A percentile compares a stretch with the other conserved stretches of the same genome.
Evolutionary conservation across 306 rosid species (phyloP).

Genomic region (Neltuma alba): DNA sequence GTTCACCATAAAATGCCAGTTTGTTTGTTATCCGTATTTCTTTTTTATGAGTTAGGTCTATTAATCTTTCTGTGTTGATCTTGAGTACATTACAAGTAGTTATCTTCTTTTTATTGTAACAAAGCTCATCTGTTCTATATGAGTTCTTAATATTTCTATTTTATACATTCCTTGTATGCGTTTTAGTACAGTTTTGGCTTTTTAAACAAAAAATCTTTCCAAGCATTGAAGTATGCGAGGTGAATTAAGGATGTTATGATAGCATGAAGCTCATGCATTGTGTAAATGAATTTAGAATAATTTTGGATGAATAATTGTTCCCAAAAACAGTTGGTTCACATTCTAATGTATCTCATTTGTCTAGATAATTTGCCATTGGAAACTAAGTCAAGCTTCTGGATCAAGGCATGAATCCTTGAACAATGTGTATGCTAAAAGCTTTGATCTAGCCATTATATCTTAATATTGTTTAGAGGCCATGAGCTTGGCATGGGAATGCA

Average conservation of each 20-base stretch:
- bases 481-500: constrained; percentile 17
- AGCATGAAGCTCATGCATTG: neutral
- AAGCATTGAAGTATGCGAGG: constrained; percentile 10
- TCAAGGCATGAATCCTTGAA: constrained; percentile 21
- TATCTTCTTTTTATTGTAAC: constrained; percentile 5
- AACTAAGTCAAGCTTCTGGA: constrained; percentile 26
- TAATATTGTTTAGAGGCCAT: neutral
- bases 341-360: constrained; percentile 5
- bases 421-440: neutral
- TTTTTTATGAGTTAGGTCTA: neutral
- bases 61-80: neutral
- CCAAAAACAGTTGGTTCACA: neutral
- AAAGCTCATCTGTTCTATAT: neutral
- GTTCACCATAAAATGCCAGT: neutral
- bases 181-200: neutral
- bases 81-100: constrained; percentile 19
- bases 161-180: constrained; percentile 2
- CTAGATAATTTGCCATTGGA: constrained; percentile 17
- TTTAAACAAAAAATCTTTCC: neutral
- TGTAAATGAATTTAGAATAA: neutral
- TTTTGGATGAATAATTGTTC: neutral
- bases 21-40: neutral
- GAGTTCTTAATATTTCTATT: constrained; percentile 8
- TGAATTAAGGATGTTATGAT: constrained; percentile 11
- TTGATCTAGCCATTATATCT: neutral